A percentile compares a stretch with the other conserved stretches of the same genome.
Evolutionary conservation across 306 rosid species (phyloP).

Genomic region (Begonia loranthoides): DNA sequence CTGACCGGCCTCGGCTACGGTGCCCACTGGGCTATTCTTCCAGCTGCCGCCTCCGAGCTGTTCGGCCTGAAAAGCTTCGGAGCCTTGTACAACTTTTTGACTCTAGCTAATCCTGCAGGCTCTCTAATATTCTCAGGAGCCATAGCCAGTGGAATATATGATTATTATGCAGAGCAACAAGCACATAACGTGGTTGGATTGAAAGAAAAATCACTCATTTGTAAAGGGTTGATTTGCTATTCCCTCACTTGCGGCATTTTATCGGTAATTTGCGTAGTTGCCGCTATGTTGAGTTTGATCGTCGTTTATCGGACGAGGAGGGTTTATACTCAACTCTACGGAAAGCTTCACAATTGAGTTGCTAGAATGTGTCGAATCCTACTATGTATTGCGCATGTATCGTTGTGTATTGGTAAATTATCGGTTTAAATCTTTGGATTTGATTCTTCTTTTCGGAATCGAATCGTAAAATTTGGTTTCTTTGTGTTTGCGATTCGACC

Average conservation of each 20-base stretch:
- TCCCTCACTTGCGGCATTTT: slow-evolving; percentile 50
- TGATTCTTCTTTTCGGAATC: no score
- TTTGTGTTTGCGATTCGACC: no score
- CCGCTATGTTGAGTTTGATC: slow-evolving; percentile 30
- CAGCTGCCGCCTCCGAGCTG: slow-evolving; percentile 92
- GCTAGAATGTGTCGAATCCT: no score
- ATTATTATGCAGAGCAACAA: slow-evolving; percentile 56
- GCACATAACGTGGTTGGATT: slow-evolving; percentile 5
- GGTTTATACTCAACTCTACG: slow-evolving; percentile 51
- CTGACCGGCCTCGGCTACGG: slow-evolving; percentile 83
- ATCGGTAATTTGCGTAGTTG: slow-evolving; percentile 41
- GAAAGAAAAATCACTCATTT: slow-evolving; percentile 25
- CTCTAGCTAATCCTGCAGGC: slow-evolving; percentile 53
- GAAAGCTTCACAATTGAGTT: slow-evolving; percentile 15
- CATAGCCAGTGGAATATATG: slow-evolving; percentile 48
- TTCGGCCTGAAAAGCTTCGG: slow-evolving; percentile 72
- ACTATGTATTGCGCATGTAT: no score
- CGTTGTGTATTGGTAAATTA: no score
- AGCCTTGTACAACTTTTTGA: slow-evolving; percentile 48
- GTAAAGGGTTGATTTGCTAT: slow-evolving; percentile 50
- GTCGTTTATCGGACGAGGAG: slow-evolving; percentile 38
- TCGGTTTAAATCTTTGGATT: no score
- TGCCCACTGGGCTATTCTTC: slow-evolving; percentile 89
- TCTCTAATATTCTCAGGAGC: slow-evolving; percentile 51
- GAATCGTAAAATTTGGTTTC: no score